phyloP scores from a whole-genome alignment of 1,284 basidiomycete species.

The Austroboletus rostrupii region DNA sequence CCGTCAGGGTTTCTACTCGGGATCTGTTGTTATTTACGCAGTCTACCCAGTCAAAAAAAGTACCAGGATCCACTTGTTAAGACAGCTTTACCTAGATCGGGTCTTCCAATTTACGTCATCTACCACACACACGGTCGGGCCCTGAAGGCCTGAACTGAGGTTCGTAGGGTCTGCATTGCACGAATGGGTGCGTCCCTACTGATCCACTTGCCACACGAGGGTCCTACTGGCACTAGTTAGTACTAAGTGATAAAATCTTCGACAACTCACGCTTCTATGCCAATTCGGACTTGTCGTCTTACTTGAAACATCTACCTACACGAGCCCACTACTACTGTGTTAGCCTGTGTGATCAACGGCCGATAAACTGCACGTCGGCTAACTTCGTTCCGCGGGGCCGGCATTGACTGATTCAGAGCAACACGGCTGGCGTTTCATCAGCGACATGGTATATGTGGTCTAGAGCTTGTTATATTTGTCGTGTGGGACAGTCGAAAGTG shows the following conservation, averaged over 20 bases:
- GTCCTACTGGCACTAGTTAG: not conserved
- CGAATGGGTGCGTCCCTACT: not conserved
- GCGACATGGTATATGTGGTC: not conserved
- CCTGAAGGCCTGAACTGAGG: not conserved
- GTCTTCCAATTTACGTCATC: conserved; percentile 16
- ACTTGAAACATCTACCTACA: conserved; percentile 21
- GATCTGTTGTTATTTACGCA: not conserved
- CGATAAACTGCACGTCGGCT: conserved; percentile 8
- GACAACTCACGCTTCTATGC: conserved; percentile 12
- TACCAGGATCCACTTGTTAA: not conserved
- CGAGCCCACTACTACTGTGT: not conserved
- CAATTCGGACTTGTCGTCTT: too few species aligned
- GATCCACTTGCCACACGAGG: conserved; percentile 10
- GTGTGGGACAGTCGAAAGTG: too few species aligned
- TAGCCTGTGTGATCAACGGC: not conserved
- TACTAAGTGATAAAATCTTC: not conserved
- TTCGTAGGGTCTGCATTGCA: not conserved
- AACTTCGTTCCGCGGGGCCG: not conserved
- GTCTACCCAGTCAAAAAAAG: not conserved
- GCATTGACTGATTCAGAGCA: conserved; percentile 3
- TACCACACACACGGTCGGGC: not conserved
- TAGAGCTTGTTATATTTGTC: not conserved
- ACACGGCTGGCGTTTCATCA: conserved; percentile 7
- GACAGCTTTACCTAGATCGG: not conserved
- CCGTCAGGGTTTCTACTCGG: conserved; percentile 4